Evolutionary conservation across 1,284 basidiomycete genomes (phyloP), one percentile per base, ranked within the genome.

Genomic region (Puccinia polysora): DNA sequence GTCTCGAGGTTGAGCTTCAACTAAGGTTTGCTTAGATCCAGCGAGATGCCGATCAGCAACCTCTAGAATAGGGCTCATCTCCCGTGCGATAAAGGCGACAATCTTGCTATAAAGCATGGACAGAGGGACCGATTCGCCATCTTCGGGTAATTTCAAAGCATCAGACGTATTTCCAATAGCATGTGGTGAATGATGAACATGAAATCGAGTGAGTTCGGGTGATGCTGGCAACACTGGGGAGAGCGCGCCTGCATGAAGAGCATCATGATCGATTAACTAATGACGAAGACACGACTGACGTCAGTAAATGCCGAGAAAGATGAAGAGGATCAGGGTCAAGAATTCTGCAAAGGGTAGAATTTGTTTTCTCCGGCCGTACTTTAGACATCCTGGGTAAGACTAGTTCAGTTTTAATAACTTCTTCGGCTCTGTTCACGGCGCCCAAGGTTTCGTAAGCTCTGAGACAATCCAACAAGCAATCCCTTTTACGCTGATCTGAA

Each of bases 31-130:
- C 62, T 70, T 70, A 18, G 58, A 30, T n/a, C 58, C 43, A 7
- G 68, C 47, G 15, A 70, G n/a, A 20, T 62, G 68, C 18, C 58
- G 56, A 55, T 70, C 68, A 70, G 68, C 68, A 43, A 70, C 25
- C 18, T 62, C 56, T 20, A 70, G 25, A n/a, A 70, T 53, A 4
- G 47, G 23, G n/a, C 45, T 28, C 43, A 70, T 38, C 32, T 70
- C 68, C 34, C 68, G 68, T 12, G 68, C 58, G 34, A 70, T 70
- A 30, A 70, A 70, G n/a, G 56, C 68, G 28, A 70, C 36, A 32
- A 70, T 70, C 47, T 70, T 70, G 55, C 62, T 70, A 53, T 62
- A 70, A 7, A 70, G 28, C 50, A 60, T 36, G 15, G 68, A 58
- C 18, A 70, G 32, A 14, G 56, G 68, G 4, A 70, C 43, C 3